phyloP scores from a whole-genome alignment of 345 rosid species.

The Zanthoxylum bungeanum region DNA sequence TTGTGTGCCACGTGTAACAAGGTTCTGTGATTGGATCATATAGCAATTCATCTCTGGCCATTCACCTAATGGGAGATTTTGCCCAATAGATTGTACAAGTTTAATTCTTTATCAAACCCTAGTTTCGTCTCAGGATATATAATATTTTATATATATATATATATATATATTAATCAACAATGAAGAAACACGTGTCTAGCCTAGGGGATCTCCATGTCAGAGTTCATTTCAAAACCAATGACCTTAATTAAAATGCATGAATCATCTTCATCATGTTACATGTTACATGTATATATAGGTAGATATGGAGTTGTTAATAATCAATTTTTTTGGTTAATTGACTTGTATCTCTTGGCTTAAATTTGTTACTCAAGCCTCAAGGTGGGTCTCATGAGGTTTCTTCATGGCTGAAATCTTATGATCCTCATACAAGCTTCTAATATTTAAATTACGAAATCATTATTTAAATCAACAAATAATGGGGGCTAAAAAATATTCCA shows the following conservation, averaged over 20 bases:
- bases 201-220: slow-evolving; percentile 15
- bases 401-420: background rate
- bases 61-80: background rate
- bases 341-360: slow-evolving; percentile 38
- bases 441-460: background rate
- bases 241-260: slow-evolving; percentile 3
- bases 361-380: slow-evolving; percentile 26
- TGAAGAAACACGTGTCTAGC: slow-evolving; percentile 10
- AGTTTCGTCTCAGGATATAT: background rate
- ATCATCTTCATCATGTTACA: too few relatives aligned
- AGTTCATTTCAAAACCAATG: slow-evolving; percentile 12
- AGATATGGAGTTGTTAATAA: slow-evolving; percentile 21
- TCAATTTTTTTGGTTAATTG: slow-evolving; percentile 33
- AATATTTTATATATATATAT: too few relatives aligned
- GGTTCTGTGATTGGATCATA: slow-evolving; percentile 13
- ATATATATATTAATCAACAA: too few relatives aligned
- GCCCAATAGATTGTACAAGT: background rate
- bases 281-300: too few relatives aligned
- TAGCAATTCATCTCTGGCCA: background rate
- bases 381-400: slow-evolving; percentile 27
- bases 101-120: background rate
- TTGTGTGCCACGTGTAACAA: slow-evolving; percentile 16
- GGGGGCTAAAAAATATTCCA: background rate
- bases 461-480: background rate
- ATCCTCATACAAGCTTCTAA: background rate